Evolutionary conservation across 1,139 yeast genomes (phyloP), one percentile per base, ranked within the genome.

Genomic region (Yamadazyma songkhlaensis): DNA sequence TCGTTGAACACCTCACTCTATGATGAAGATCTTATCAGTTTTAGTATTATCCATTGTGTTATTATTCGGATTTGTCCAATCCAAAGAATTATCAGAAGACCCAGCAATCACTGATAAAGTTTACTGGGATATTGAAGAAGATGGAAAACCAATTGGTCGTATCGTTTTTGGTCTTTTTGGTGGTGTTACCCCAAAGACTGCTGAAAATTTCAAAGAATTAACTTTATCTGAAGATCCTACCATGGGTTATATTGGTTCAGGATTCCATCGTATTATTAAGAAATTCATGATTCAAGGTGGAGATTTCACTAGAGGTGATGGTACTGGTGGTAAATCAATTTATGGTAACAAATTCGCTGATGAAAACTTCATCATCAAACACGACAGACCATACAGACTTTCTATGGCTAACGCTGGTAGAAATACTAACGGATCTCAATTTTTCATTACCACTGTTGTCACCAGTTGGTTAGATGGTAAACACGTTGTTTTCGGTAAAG

Each of bases 401-500:
- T 73, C 80, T 11, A 77, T 79, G 85, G 85, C 84, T 45, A 79
- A 79, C 50, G 73, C 82, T 29, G 85, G 85, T 29, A 75, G 61
- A 42, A 65, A 74, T 56, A 78, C 84, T 44, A 79, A 79, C 50
- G 84, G 84, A 2, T 74, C 81, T 15, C 85, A 79, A 55, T 79
- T 79, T 53, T 79, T 79, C 60, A 76, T 79, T 48, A 79, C 82
- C 48, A 81, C 88, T 11, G 80, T 72, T 6, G 62, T 72, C 12
- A 78, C 86, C 26, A 61, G 67, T 30, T 79, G 84, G 83, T 72
- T 84, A 51, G 78, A 83, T 59, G 84, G 83, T 29, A 64, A 62
- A 17, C 89, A 84, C 59, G 94, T 84, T 48, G 92, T 84, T n/a
- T 84, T 84, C 53, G 94, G 94, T 40, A 85, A 84, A 60, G 83